Base-by-base conservation (phyloP, 2,329 filamentous ascomycete genomes). In the Sporothrix brasiliensis region DNA sequence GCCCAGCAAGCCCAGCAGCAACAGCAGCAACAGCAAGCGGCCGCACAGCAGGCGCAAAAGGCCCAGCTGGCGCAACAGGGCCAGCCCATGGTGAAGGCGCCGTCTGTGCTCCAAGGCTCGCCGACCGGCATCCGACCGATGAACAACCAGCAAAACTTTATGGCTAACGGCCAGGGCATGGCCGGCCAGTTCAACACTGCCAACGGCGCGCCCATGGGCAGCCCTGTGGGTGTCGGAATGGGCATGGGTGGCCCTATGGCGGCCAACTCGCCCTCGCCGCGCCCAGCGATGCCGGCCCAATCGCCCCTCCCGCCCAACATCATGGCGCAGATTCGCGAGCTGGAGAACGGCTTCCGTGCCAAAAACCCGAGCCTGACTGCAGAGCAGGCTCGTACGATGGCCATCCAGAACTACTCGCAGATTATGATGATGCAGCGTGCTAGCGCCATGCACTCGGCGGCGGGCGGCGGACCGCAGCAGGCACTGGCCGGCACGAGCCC, bases 401-500 rank as follows among this genome's bases (percentile, higher is more conserved):
- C 86, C 0, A 83, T 83, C 19, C 83, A 86, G 70, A 81, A 85
- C 63, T 77, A 86, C 19, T 81, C 81, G 3, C 79, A 83, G 39
- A 77, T 82, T 58, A 82, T 87, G 76, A 77, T 85, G 74, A 81
- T 80, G 71, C 85, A 80, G 74, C 81, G 82, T 68, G 79, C 78
- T 70, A 82, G 74, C 83, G 85, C 85, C 1, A 87, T 88, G 83
- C 85, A 83, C 73, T 83, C 85, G 39, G 85, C 86, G 2, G 84
- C 85, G 2, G 86, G 85, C 11, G 83, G 79, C 16, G 79, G 81
- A 4, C 81, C 81, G 9, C 83, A 86, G 73, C 78, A 83, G 16
- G 81, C 82, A 21, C 81, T 85, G 65, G 78, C 81, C 0, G 80
- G 81, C 21, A 84, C 83, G 1, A 86, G 84, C 70, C 86, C 86